A percentile compares a stretch with the other conserved stretches of the same genome.
Conservation (phyloP, 768 basidiomycete genomes). For the Flagelloscypha sp. region DNA sequence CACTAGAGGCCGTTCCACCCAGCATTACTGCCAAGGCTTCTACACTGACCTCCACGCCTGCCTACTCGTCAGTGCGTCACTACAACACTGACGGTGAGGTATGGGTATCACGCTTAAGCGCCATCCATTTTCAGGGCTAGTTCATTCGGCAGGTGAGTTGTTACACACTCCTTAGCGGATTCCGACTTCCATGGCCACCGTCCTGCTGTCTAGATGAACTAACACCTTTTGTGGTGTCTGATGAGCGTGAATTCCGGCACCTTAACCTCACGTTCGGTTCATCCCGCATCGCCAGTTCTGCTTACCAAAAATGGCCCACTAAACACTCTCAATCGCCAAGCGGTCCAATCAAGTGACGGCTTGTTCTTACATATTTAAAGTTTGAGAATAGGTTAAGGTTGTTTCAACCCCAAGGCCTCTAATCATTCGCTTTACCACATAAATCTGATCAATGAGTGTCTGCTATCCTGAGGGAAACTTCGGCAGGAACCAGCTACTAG, state of each 20-base stretch:
- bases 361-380: constrained; percentile 55
- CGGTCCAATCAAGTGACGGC: constrained; percentile 53
- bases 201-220: constrained; percentile 86
- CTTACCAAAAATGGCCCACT: constrained; percentile 43
- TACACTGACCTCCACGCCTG: constrained; percentile 71
- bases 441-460: constrained; percentile 18
- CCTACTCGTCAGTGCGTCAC: constrained; percentile 69
- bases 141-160: constrained; percentile 88
- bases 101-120: constrained; percentile 82
- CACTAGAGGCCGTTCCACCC: constrained; percentile 73
- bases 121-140: constrained; percentile 89
- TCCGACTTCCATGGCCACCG: constrained; percentile 83
- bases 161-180: constrained; percentile 83
- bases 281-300: constrained; percentile 31
- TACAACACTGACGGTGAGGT: constrained; percentile 70
- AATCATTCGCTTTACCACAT: constrained; percentile 51
- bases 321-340: constrained; percentile 50
- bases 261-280: constrained; percentile 36
- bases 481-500: constrained; percentile 89
- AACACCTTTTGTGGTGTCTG: constrained; percentile 64
- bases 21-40: constrained; percentile 72
- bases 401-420: constrained; percentile 57
- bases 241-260: constrained; percentile 55
- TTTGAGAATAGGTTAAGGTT: constrained; percentile 47
- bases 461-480: constrained; percentile 50